Evolutionary conservation across 228 moss, liverwort and hornwort genomes (phyloP), one percentile per base, ranked within the genome.

Genomic region (Sphagnum fallax): DNA sequence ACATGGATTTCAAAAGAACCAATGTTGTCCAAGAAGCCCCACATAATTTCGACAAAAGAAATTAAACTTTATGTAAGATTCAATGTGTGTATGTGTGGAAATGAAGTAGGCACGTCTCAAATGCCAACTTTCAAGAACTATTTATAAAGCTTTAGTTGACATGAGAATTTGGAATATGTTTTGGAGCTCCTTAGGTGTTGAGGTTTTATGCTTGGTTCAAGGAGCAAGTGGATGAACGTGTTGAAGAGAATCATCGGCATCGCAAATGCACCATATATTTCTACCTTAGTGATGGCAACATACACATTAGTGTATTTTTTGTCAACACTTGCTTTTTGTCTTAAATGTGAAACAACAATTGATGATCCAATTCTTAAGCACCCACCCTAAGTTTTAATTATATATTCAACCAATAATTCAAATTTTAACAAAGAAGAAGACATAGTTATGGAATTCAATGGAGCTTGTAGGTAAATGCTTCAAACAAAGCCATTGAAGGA

Each of bases 251-350:
- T 69, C 82, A 79, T 72, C 80, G 97, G 6, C 87, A 82, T 32
- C 93, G 97, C 65, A 97, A 91, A 75, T 97, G 93, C 72, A 93
- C 90, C 50, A 80, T 93, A 53, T 93, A 97, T 53, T 93, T 87
- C 70, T 97, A 97, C 66, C 78, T 97, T 47, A 64, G 86, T 14
- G 93, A 97, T 66, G 93, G 89, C 75, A 86, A 82, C 67, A 82
- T 97, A 73, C 97, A 97, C 66, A 86, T 97, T 67, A 84, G 87
- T 79, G 95, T 95, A 87, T 5, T 64, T 67, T 52, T 73, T 59
- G 68, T 60, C 4, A 65, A 59, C 12, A 10, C 16, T 16, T 16
- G 10, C 47, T 32, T 15, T 15, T 60, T 15, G 59, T 60, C 15
- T 11, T 4, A 60, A 15, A 11, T 0, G 2, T 60, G 12, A 11